Evolutionary conservation across 768 basidiomycete species (phyloP).

Genomic region (Phanerochaete carnosa): DNA sequence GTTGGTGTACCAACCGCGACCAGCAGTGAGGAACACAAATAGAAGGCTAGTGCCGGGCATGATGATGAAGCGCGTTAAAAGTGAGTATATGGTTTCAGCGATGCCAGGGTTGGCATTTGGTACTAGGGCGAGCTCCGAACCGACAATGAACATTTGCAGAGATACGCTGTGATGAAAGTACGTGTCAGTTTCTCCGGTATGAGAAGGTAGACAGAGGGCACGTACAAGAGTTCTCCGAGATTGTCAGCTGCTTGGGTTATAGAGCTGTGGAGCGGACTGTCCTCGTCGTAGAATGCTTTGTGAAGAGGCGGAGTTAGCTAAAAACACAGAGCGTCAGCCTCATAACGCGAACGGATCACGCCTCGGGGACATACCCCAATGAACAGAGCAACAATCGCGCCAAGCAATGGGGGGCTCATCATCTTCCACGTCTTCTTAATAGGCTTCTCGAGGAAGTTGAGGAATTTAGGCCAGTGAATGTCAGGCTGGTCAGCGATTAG

Average conservation of each 20-base stretch:
- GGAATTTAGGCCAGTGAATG: slow-evolving; percentile 19
- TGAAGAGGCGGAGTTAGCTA: slow-evolving; percentile 23
- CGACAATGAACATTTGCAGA: slow-evolving; percentile 27
- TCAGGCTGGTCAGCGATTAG: slow-evolving; percentile 22
- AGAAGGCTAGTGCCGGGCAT: slow-evolving; percentile 26
- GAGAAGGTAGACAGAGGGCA: background rate
- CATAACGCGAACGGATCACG: background rate
- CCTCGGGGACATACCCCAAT: slow-evolving; percentile 14
- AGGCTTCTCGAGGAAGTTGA: slow-evolving; percentile 17
- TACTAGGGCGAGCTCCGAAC: slow-evolving; percentile 25
- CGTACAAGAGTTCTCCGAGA: slow-evolving; percentile 27
- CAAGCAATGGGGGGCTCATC: slow-evolving; percentile 27
- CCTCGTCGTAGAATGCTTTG: slow-evolving; percentile 15
- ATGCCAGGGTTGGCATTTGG: slow-evolving; percentile 16
- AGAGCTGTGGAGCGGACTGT: slow-evolving; percentile 21
- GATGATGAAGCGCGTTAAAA: slow-evolving; percentile 24
- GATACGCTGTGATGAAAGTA: slow-evolving; percentile 16
- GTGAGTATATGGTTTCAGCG: slow-evolving; percentile 17
- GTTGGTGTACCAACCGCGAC: slow-evolving; percentile 24
- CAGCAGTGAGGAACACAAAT: slow-evolving; percentile 25
- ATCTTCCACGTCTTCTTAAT: slow-evolving; percentile 12
- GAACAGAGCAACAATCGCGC: slow-evolving; percentile 23
- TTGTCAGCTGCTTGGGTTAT: slow-evolving; percentile 22
- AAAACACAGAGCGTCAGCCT: background rate
- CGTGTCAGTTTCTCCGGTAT: background rate